Evolutionary conservation across 768 basidiomycete species (phyloP).

Genomic region (Lentinus tigrinus): DNA sequence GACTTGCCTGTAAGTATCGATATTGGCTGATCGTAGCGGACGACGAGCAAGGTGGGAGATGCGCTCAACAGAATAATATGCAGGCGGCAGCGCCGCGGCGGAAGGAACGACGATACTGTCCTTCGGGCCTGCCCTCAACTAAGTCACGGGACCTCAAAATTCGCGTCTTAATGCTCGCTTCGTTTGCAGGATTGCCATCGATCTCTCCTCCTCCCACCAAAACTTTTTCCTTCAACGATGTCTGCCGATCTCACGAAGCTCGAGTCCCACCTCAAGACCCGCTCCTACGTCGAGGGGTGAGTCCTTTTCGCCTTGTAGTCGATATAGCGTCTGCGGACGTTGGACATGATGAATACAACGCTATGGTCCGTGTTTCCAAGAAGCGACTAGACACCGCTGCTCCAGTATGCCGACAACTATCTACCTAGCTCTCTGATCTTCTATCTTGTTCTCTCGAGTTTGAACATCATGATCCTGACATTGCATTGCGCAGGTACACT

Average conservation of each 20-base stretch:
- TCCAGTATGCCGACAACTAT: conserved; percentile 66
- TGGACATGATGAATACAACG: conserved; percentile 60
- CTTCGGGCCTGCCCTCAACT: conserved; percentile 10
- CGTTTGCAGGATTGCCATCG: conserved; percentile 11
- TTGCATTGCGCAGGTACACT: conserved; percentile 57
- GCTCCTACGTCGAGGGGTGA: conserved; percentile 92
- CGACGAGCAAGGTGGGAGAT: not conserved
- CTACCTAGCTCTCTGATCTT: conserved; percentile 75
- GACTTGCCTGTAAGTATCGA: too few relatives aligned
- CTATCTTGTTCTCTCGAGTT: not conserved
- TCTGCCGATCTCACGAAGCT: conserved; percentile 69
- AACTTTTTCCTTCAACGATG: conserved; percentile 41
- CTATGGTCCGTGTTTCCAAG: conserved; percentile 99
- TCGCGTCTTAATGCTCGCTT: conserved; percentile 7
- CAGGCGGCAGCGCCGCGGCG: not conserved
- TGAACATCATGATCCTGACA: not conserved
- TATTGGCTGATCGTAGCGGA: not conserved
- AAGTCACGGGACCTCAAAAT: conserved; percentile 16
- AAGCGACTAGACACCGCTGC: conserved; percentile 91
- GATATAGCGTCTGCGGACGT: conserved; percentile 11
- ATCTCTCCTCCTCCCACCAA: conserved; percentile 10
- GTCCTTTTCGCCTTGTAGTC: conserved; percentile 30
- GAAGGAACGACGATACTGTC: conserved; percentile 1
- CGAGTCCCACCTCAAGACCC: conserved; percentile 81
- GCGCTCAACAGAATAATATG: not conserved